Evolutionary conservation across 768 basidiomycete genomes (phyloP).

Genomic region (Rhodotorula graminis): DNA sequence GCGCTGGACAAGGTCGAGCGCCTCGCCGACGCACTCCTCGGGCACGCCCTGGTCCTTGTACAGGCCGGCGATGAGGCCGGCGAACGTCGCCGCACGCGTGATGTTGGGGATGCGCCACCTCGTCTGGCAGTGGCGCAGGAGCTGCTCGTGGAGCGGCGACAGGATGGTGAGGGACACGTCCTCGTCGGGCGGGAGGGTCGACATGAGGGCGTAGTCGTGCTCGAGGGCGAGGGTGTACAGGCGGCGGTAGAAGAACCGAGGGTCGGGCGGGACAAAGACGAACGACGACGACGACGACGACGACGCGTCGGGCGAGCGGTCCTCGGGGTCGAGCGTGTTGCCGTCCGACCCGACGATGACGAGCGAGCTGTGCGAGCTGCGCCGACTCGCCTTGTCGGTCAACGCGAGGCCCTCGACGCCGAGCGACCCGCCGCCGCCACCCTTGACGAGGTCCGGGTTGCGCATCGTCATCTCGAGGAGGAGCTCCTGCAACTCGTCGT

Average conservation of each 20-base stretch:
- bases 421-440: conserved; percentile 51
- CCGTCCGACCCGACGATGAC: conserved; percentile 27
- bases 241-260: conserved; percentile 75
- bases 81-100: conserved; percentile 71
- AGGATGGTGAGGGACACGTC: conserved; percentile 92
- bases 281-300: not conserved
- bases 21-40: conserved; percentile 84
- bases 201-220: conserved; percentile 81
- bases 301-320: not conserved
- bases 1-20: conserved; percentile 66
- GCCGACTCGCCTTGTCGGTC: not conserved
- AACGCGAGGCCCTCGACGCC: not conserved
- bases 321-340: conserved; percentile 2
- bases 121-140: conserved; percentile 80
- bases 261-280: conserved; percentile 83
- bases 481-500: conserved; percentile 75
- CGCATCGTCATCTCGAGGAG: conserved; percentile 79
- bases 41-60: conserved; percentile 88
- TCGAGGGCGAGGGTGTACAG: conserved; percentile 76
- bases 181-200: conserved; percentile 83
- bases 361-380: conserved; percentile 17
- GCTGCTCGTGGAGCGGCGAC: conserved; percentile 67
- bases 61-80: conserved; percentile 77
- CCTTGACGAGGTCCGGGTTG: conserved; percentile 81
- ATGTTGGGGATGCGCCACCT: conserved; percentile 82